A percentile compares a stretch with the other conserved stretches of the same genome.
Conservation (phyloP, 2,329 filamentous ascomycete species). For the Xylariomycetidae sp. region DNA sequence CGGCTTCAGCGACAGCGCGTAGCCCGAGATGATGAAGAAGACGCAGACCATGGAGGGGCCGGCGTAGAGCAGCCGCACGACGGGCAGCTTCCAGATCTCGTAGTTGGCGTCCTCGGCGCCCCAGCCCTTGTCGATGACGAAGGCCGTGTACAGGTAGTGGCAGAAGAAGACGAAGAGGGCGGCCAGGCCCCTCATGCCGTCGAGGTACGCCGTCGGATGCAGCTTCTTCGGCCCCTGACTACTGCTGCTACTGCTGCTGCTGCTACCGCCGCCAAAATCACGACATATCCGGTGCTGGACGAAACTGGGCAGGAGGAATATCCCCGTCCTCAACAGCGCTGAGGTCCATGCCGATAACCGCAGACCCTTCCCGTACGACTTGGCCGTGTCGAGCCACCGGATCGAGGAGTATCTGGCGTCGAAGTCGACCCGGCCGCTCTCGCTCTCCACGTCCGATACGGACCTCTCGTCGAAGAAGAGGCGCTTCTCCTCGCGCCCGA, state of each 20-base stretch:
- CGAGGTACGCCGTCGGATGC: conserved; percentile 52
- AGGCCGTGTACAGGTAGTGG: conserved; percentile 51
- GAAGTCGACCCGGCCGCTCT: conserved; percentile 32
- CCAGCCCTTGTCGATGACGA: conserved; percentile 47
- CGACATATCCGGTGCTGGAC: conserved; percentile 39
- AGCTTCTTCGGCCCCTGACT: conserved; percentile 36
- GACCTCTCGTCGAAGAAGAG: conserved; percentile 40
- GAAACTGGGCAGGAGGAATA: conserved; percentile 52
- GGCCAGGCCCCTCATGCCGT: conserved; percentile 53
- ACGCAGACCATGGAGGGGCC: conserved; percentile 54
- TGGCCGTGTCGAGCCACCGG: conserved; percentile 29
- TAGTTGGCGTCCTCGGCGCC: conserved; percentile 40
- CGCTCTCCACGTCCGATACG: conserved; percentile 40
- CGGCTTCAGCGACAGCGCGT: conserved; percentile 52
- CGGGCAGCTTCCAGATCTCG: conserved; percentile 46
- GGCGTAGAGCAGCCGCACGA: conserved; percentile 49
- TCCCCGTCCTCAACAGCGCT: conserved; percentile 31
- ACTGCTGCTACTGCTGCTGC: conserved; percentile 19
- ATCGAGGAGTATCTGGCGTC: conserved; percentile 28
- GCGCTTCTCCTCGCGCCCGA: conserved; percentile 44
- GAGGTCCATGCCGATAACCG: conserved; percentile 31
- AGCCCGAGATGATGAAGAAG: conserved; percentile 61
- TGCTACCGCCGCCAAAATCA: conserved; percentile 8
- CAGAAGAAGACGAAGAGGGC: conserved; percentile 54
- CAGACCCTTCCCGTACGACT: conserved; percentile 22